Base-by-base conservation (phyloP, 106 monocot genomes). In the Alisma plantagoaquatica region DNA sequence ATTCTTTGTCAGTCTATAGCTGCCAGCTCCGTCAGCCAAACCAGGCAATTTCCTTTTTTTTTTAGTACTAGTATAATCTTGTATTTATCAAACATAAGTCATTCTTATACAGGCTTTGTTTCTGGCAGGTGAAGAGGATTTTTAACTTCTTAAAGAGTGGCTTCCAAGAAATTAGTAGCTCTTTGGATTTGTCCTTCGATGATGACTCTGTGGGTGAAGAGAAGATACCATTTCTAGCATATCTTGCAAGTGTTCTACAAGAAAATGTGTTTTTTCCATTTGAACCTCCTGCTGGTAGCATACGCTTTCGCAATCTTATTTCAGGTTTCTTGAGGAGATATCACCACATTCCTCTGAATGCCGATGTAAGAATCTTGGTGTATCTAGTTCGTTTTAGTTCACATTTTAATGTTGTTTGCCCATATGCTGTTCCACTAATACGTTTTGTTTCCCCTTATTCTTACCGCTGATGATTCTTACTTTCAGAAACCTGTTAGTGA, bases 121-220 rank as follows among this genome's bases (percentile, higher is more conserved):
- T 51, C 71, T 56, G 56, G 23, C 68, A 93, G 93, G 93, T 93
- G 56, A 93, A 93, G 53, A 67, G 57, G 29, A 93, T 93, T 66
- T 93, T 87, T 80, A 83, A 87, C 67, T 93, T 87, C 67, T 61
- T 93, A 41, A 93, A 75, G 70, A 82, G 80, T 64, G 93, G 93
- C 2, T 87, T 80, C 77, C 56, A 73, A 64, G 93, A 87, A 52
- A 75, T 93, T 59, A 77, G 93, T 75, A 93, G 75, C 63, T 80
- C 93, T 25, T 75, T 93, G 55, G 93, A 93, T 67, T 74, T 93
- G 63, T 93, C 93, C 29, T 93, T 93, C 62, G 80, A 83, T 24
- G 83, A 93, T 73, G 87, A 93, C 60, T 80, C 93, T 63, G 93
- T 93, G 46, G 93, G 87, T 56, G 93, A 93, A 70, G 93, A 93